Conservation (phyloP, 2,329 filamentous ascomycete species). For the Myriosclerotinia curreyana region DNA sequence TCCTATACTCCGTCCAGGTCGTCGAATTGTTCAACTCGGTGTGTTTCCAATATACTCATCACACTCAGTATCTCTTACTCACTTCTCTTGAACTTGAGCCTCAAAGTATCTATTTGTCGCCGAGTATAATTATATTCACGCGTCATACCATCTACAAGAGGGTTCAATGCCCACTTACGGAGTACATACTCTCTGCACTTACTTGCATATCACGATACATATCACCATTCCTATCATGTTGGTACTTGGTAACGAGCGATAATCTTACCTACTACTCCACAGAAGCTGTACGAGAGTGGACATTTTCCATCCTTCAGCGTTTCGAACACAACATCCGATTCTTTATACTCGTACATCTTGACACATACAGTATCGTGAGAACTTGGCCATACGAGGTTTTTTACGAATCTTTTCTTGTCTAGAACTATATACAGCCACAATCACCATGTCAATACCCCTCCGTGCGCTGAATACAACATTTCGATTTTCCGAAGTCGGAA, state of each 20-base stretch:
- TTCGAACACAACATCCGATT: conserved; percentile 8
- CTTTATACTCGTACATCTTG: neutral
- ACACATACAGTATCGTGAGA: neutral
- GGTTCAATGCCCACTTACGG: neutral
- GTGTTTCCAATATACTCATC: neutral
- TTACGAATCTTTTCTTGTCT: neutral
- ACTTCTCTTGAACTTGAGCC: neutral
- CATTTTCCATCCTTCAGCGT: too few relatives aligned
- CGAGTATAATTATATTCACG: neutral
- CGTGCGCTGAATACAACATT: conserved; percentile 6
- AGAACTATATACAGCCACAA: neutral
- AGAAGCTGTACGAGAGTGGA: too few relatives aligned
- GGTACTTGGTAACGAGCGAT: conserved; percentile 1
- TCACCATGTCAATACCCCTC: neutral
- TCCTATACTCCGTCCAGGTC: neutral
- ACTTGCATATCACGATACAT: neutral
- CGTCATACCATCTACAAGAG: neutral
- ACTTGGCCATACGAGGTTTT: neutral
- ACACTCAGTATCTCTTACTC: neutral
- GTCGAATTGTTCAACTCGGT: neutral
- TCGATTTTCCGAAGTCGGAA: conserved; percentile 16
- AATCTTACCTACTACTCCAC: neutral
- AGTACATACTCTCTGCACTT: neutral
- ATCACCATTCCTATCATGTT: neutral
- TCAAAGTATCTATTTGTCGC: neutral